Evolutionary conservation across 2,329 filamentous ascomycete genomes (phyloP), one percentile per base, ranked within the genome.

Genomic region (Pseudonectria buxi): DNA sequence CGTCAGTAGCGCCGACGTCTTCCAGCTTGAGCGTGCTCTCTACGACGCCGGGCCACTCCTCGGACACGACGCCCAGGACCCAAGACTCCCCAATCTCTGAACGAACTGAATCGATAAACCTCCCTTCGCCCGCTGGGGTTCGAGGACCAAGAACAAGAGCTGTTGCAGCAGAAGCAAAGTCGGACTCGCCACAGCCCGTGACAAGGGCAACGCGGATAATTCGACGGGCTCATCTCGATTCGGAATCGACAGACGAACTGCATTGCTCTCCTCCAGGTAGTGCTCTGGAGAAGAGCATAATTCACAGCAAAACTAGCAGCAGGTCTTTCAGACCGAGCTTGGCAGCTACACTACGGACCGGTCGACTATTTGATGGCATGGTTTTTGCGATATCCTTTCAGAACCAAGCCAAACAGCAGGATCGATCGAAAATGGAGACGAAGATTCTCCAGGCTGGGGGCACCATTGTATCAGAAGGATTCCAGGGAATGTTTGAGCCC

Each of bases 301-400:
- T 55, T 3, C 49, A 53, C 7, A 37, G 50, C 4, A 59, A 55
- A 39, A 39, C 46, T 6, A 50, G 36, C n/a, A 22, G 18, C 9
- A 49, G 50, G 26, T 47, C 44, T 2, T 53, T 53, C 14, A 47
- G 51, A 12, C 53, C 54, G 32, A 57, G 49, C 24, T 36, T 59
- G 7, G 49, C 40, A 7, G 40, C 49, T 37, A 51, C 36, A 24
- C 42, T 43, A 44, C 50, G 47, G 43, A 54, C 40, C 3, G 43
- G 51, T 7, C 43, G 51, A 3, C 30, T 94, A 0, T 95, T 96
- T 51, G 63, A 73, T 1, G 78, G 81, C 28, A 95, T 95, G 88
- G 78, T 78, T 0, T 95, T 96, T 59, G 88, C 88, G 0, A 74
- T 95, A 10, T 90, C 87, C 0, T 86, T 87, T 43, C 70, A 71